Base-by-base conservation (phyloP, 805 yeast species). In the Candida koratica region DNA sequence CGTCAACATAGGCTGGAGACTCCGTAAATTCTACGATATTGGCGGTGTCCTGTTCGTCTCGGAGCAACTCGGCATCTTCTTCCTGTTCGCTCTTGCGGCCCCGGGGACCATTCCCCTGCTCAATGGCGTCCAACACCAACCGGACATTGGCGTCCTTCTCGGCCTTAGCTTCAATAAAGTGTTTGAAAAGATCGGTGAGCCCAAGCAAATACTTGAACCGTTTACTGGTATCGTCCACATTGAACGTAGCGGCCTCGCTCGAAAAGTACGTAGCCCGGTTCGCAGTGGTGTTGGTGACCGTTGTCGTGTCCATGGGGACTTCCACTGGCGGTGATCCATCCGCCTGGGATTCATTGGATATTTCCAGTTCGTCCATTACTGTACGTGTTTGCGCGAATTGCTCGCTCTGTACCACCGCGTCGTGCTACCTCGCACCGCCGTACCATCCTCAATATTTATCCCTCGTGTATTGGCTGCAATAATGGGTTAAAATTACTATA, bases 71-170 rank as follows among this genome's bases (percentile, higher is more conserved):
- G 2, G 87, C 94, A 57, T 90, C 97, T 60, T 90, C 98, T 58
- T 90, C 97, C 59, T 86, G 83, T 60, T 93, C 97, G 0, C 96
- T 79, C 52, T 89, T 93, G 45, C 97, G 73, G 37, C 84, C 78
- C 32, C 93, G 79, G 16, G 38, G 39, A 4, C 15, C 9, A 8
- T 17, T 3, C 3, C 36, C 42, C 18, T 10, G 13, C 28, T 41
- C 38, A 11, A 75, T 52, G 28, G 59, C 45, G 17, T 71, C 64
- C 38, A 80, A 56, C 5, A 80, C 81, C 42, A 68, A 56, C 33
- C 67, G 65, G 49, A 81, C 77, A 16, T 60, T 64, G 9, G 75
- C 73, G 56, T 82, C 87, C 44, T 70, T 77, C 28, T 65, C 66
- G 4, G 87, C 84, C 47, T 79, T 79, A 28, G 73, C 67, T 37